phyloP scores from a whole-genome alignment of 2,329 filamentous ascomycete species.

The Trichoderma guizhouense region DNA sequence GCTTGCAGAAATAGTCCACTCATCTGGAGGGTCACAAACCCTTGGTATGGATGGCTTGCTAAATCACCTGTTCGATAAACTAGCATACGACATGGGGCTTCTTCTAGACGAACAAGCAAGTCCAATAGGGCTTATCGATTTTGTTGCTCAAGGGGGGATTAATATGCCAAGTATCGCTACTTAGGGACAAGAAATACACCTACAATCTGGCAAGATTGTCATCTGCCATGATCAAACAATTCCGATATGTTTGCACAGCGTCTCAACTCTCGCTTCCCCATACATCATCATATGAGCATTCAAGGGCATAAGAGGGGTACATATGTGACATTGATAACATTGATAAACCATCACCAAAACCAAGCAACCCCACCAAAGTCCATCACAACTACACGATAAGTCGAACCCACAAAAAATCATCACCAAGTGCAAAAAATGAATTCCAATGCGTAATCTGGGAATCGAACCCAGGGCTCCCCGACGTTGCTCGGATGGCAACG shows the following conservation, averaged over 20 bases:
- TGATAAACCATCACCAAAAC: not conserved
- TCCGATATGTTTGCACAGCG: not conserved
- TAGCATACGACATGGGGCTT: not conserved
- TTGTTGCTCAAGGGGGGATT: not conserved
- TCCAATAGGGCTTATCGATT: not conserved
- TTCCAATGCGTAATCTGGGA: conserved; percentile 30
- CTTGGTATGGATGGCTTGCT: not conserved
- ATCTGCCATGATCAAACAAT: not conserved
- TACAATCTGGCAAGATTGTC: not conserved
- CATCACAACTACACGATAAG: not conserved
- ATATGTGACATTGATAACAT: not conserved
- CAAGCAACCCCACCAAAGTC: not conserved
- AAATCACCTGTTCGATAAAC: not conserved
- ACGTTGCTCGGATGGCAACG: conserved; percentile 30
- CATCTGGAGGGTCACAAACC: not conserved
- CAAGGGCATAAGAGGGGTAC: not conserved
- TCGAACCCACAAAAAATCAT: not conserved
- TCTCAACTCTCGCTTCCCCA: not conserved
- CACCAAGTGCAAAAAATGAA: not conserved
- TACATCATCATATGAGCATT: not conserved
- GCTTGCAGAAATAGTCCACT: not conserved
- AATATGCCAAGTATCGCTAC: not conserved
- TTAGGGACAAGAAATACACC: not conserved
- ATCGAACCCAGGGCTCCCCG: conserved; percentile 35
- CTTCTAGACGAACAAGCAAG: not conserved